Base-by-base conservation (phyloP, 2,329 filamentous ascomycete genomes). In the Hypomyces rosellus region DNA sequence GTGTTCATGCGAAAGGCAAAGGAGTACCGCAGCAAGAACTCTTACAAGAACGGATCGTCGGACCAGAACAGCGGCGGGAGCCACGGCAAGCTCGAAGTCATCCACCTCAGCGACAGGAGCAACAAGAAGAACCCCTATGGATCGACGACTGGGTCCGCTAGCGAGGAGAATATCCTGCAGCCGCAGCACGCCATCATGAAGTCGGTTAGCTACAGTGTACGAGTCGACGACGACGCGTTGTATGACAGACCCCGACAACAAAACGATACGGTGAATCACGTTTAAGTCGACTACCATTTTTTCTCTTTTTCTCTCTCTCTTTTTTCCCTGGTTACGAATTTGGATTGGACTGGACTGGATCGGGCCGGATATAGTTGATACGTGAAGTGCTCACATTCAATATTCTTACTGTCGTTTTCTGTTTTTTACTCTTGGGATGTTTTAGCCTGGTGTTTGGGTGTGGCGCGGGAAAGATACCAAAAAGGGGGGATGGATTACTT, bases 1-100 rank as follows among this genome's bases (percentile, higher is more conserved):
- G 64, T 73, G 3, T 74, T 67, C 54, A 53, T 74, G 40, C 67
- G 61, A 22, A 73, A 72, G 52, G 72, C 71, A 11, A 70, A 62
- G 44, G 60, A 70, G 34, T 74, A 74, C 55, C 65, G 66, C 16
- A 67, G 59, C 50, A 73, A 72, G 48, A 62, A 64, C 45, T 65
- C 67, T 1, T 60, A 59, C 45, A 58, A 59, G 22, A 62, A 61
- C 53, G 61, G 57, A n/a, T 66, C 65, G 4, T 59, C 61, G 13
- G 57, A 56, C 43, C 56, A 51, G 15, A 48, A 57, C 30, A 61
- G 59, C n/a, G 53, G 55, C 14, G 60, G 55, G 16, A 56, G 58
- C 22, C 51, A 49, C 44, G 51, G 59, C 16, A 65, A 61, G 53
- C 56, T 52, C 25, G 57, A 41, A 16, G 60, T 57, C 5, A 71